Conservation (phyloP, 2,329 filamentous ascomycete genomes). For the Cercospora sesami region DNA sequence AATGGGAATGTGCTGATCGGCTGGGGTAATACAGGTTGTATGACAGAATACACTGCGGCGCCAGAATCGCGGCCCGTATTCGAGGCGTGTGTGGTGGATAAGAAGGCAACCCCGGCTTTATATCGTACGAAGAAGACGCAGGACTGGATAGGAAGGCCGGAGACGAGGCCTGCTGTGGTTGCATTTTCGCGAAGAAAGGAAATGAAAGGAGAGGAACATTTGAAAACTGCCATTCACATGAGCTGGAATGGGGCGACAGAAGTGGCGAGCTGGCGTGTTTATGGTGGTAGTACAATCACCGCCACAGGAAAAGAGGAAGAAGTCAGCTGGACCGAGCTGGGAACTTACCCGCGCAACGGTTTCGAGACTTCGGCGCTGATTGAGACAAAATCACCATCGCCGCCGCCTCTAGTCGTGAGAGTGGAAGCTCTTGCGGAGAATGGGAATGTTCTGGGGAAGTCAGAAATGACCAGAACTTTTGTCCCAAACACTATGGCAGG, state of each 20-base stretch:
- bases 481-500: neutral
- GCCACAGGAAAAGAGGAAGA: neutral
- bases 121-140: neutral
- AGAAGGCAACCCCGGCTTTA: neutral
- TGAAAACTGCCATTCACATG: neutral
- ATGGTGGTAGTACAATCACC: neutral
- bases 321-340: neutral
- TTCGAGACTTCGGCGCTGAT: neutral
- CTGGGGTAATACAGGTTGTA: conserved; percentile 48
- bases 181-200: neutral
- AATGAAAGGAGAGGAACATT: neutral
- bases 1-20: conserved; percentile 55
- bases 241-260: conserved; percentile 8
- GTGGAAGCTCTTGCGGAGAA: neutral
- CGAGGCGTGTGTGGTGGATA: neutral
- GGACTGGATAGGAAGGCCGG: neutral
- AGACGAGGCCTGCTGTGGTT: neutral
- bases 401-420: neutral
- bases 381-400: neutral
- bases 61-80: neutral
- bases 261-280: conserved; percentile 2
- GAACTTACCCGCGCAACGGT: neutral
- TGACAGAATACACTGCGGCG: conserved; percentile 33
- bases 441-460: neutral
- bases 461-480: neutral